Percentiles rank a stretch among this genome's conserved stretches.
Evolutionary conservation across 2,329 filamentous ascomycete species (phyloP).

Genomic region (Plectosphaerella cucumerina): DNA sequence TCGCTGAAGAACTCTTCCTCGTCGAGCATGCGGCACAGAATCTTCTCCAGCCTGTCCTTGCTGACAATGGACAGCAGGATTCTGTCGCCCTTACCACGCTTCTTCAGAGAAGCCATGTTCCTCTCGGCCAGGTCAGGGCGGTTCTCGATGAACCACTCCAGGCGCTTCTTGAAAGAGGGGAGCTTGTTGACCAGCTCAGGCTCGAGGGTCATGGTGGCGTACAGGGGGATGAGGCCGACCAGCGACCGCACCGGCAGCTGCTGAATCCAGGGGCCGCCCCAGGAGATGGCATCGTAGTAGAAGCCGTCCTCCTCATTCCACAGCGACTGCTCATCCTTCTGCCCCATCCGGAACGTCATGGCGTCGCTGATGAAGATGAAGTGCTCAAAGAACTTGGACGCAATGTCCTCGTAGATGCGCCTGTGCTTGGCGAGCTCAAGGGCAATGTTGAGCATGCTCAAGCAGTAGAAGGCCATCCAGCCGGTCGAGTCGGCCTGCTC

Average conservation of each 20-base stretch:
- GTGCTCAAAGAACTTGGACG: conserved; percentile 98
- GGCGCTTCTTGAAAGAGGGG: conserved; percentile 85
- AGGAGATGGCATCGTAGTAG: conserved; percentile 98
- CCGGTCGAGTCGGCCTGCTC: conserved; percentile 97
- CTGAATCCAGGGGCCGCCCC: conserved; percentile 88
- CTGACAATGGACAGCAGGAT: conserved; percentile 87
- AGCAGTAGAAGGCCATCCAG: conserved; percentile 98
- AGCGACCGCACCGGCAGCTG: conserved; percentile 89
- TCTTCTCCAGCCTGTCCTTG: conserved; percentile 86
- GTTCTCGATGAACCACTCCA: conserved; percentile 93
- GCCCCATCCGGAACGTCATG: conserved; percentile 77
- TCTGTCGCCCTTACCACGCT: conserved; percentile 84
- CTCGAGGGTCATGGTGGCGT: conserved; percentile 86
- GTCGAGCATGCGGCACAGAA: conserved; percentile 87
- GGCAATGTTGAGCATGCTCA: conserved; percentile 96
- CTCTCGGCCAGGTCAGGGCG: conserved; percentile 81
- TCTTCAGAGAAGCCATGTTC: conserved; percentile 90
- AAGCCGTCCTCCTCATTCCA: conserved; percentile 98
- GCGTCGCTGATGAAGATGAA: conserved; percentile 98
- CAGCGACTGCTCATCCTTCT: conserved; percentile 71
- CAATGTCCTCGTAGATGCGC: conserved; percentile 92
- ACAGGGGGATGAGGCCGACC: conserved; percentile 89
- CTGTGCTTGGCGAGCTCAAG: conserved; percentile 93
- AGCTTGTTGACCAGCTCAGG: conserved; percentile 90
- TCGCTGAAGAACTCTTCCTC: conserved; percentile 90